These are phyloP conservation scores for Silene conica DNA, from an alignment of 148 eudicot species.

Conservation along the genomic window DNA sequence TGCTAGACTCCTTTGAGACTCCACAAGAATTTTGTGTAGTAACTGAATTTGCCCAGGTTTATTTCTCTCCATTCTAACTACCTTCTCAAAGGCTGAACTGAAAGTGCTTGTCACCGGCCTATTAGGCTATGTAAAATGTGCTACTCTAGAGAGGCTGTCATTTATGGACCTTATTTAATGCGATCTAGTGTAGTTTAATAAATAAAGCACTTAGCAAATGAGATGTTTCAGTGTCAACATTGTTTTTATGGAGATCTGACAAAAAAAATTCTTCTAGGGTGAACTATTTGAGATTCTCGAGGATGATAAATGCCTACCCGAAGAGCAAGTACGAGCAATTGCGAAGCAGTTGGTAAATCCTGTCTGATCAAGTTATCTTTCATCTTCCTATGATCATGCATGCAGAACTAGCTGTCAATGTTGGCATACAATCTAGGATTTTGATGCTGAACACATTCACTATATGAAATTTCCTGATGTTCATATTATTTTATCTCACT, in stretches of 20 bases:
- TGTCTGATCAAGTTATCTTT: neutral
- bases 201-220: neutral
- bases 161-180: neutral
- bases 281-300: conserved; percentile 95
- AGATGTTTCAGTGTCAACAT: neutral
- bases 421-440: neutral
- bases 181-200: neutral
- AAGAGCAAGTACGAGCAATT: conserved; percentile 94
- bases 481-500: conserved; percentile 3
- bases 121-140: neutral
- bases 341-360: conserved; percentile 87
- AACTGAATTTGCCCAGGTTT: conserved; percentile 96
- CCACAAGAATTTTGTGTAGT: conserved; percentile 94
- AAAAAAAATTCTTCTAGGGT: conserved; percentile 46
- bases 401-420: conserved; percentile 1
- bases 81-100: neutral
- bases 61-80: conserved; percentile 15
- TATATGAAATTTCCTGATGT: neutral
- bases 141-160: too few relatives aligned
- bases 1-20: conserved; percentile 97
- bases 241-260: conserved; percentile 4
- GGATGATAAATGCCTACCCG: conserved; percentile 97
- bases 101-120: neutral
- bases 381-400: neutral
- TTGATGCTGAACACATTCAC: neutral